phyloP scores from a whole-genome alignment of 768 basidiomycete species.

The Kwoniella heveanensis region DNA sequence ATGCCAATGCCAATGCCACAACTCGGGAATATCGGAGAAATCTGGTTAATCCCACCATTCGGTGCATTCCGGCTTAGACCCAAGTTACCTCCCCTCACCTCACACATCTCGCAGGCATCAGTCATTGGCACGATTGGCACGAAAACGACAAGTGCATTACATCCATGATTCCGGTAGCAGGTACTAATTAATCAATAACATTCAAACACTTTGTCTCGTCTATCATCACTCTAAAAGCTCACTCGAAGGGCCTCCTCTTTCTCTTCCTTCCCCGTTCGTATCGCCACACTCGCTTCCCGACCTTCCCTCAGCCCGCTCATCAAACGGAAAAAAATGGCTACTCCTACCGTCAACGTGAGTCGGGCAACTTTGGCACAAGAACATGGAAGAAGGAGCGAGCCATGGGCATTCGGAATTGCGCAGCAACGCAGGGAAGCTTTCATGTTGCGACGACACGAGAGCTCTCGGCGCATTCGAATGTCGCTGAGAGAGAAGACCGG shows the following conservation, averaged over 20 bases:
- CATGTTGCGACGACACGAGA: too few species aligned
- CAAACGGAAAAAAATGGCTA: conserved; percentile 43
- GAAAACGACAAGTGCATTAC: conserved; percentile 1
- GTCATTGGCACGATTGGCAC: too few species aligned
- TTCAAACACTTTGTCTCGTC: neutral
- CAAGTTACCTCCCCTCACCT: neutral
- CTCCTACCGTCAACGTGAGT: conserved; percentile 44
- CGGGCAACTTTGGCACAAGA: too few species aligned
- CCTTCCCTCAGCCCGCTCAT: conserved; percentile 4
- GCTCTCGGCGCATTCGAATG: too few species aligned
- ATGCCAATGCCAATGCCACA: conserved; percentile 23
- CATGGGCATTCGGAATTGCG: too few species aligned
- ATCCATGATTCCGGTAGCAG: neutral
- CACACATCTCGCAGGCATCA: too few species aligned
- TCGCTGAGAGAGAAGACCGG: too few species aligned
- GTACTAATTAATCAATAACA: neutral
- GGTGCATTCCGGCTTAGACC: conserved; percentile 17
- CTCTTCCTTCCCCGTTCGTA: neutral
- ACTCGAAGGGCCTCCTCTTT: conserved; percentile 9
- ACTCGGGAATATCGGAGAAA: conserved; percentile 28
- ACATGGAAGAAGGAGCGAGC: too few species aligned
- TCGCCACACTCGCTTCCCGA: neutral
- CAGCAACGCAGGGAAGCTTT: too few species aligned
- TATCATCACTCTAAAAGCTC: conserved; percentile 12
- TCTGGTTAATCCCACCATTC: neutral